Base-by-base conservation (phyloP, 345 rosid genomes). In the Salix dunnii region DNA sequence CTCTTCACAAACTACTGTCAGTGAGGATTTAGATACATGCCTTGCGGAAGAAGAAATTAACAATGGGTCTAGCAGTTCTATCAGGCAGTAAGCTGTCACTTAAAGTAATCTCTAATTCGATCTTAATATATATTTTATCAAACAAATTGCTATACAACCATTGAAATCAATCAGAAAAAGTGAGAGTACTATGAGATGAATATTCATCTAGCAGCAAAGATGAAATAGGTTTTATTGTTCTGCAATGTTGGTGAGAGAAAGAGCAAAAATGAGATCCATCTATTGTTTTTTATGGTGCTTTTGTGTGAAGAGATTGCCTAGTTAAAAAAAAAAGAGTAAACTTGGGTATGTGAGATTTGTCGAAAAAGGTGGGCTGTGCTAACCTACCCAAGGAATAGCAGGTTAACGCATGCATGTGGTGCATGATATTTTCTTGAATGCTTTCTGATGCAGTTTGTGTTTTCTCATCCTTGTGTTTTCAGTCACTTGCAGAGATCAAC, bases 401-500 rank as follows among this genome's bases (percentile, higher is more conserved):
- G 28, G 28, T 58, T 10, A 58, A 58, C 23, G 28, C 63, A 58
- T 13, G 10, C 61, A 48, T 49, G 18, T 38, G n/a, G 67, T 66
- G 38, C 23, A 33, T 48, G 18, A 62, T 71, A 11, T 68, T 75
- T 31, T 46, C 70, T 77, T 55, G 73, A 73, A 40, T 79, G 36
- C 69, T 75, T 68, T 78, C 86, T 84, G 46, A 84, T 67, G 71
- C 73, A 35, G 72, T 77, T 71, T 20, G 81, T 78, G 36, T 74
- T 83, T 73, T 81, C 71, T 84, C 68, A n/a, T 61, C 77, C 76
- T 68, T 84, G 51, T 74, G 63, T 88, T 86, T 82, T 69, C 87
- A 95, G 99, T 96, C 98, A 12, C 98, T 96, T 81, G 91, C 84
- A 35, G 98, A 92, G 88, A 92, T 92, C 85, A 96, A 94, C 80